Percentiles rank a stretch among this genome's conserved stretches.
phyloP scores from a whole-genome alignment of 306 rosid species.

The Coriaria nepalensis region DNA sequence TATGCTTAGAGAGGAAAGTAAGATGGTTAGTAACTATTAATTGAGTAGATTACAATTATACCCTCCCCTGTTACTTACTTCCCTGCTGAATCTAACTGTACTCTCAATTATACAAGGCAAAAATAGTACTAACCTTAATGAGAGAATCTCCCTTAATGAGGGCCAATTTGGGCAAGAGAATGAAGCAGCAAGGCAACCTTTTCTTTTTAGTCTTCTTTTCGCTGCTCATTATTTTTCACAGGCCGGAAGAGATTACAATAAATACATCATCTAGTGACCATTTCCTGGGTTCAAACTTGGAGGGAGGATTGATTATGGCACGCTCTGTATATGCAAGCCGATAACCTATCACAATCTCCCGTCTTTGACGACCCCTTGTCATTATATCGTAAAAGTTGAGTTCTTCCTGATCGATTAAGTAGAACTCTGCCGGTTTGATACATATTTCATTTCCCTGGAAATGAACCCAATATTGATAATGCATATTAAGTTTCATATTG shows the following conservation, averaged over 20 bases:
- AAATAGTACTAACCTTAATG: too few relatives aligned
- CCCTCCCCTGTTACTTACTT: too few relatives aligned
- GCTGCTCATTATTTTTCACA: constrained; percentile 14
- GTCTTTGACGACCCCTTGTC: constrained; percentile 75
- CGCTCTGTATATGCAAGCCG: constrained; percentile 50
- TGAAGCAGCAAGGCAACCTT: too few relatives aligned
- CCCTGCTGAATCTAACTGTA: too few relatives aligned
- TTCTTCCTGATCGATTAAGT: constrained; percentile 85
- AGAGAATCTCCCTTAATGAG: too few relatives aligned
- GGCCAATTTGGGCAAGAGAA: too few relatives aligned
- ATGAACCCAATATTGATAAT: constrained; percentile 4
- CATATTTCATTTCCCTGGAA: constrained; percentile 91
- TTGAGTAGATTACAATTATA: too few relatives aligned
- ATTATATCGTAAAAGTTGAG: constrained; percentile 71
- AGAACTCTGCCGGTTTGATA: constrained; percentile 85
- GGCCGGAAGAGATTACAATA: constrained; percentile 52
- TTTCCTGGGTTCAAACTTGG: constrained; percentile 45
- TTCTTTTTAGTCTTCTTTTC: too few relatives aligned
- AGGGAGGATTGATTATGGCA: constrained; percentile 72
- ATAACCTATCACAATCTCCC: constrained; percentile 78
- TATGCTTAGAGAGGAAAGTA: too few relatives aligned
- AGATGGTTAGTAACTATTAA: too few relatives aligned
- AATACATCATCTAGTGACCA: constrained; percentile 88
- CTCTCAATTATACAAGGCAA: too few relatives aligned
- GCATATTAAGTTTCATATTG: constrained; percentile 1